Evolutionary conservation across 257 asterid species (phyloP), one percentile per base, ranked within the genome.

Genomic region (Leptodermis oblonga): DNA sequence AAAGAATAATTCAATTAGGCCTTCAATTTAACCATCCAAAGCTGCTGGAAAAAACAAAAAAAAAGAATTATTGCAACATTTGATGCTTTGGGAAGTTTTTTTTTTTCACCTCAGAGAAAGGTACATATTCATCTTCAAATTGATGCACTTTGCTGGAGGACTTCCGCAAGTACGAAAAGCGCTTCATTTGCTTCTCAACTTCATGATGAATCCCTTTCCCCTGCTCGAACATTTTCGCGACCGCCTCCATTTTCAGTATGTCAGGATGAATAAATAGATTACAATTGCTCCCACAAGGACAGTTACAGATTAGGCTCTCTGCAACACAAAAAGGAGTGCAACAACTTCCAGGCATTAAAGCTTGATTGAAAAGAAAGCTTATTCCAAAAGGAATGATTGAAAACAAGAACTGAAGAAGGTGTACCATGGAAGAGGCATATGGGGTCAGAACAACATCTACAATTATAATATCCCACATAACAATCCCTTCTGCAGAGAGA

Each of bases 391-490:
- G 2, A 43, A 23, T 12, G 12, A 30, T 3, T 18, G 31, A 51
- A 51, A 22, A 12, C 22, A 48, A 3, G 41, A 25, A 26, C 9
- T 31, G 28, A 39, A 49, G 41, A 36, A 15, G 20, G 43, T 18
- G 17, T 79, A 82, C 87, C 87, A 65, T 83, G 87, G 74, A 77
- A 78, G 62, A 83, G 76, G 61, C 85, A 80, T 36, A 75, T 41
- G 56, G 87, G 83, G 58, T 62, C 74, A 46, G 70, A 0, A 25
- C 26, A 39, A 63, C 85, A 75, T 62, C 70, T 41, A 68, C 84
- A 77, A 6, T 13, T 68, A 13, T 72, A 36, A 68, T 80, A 68
- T 33, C 80, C 87, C 61, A 83, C 72, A 30, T 77, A 80, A 63
- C 87, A 83, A 11, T 80, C 73, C 48, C 85, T 69, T 72, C 63